Base-by-base conservation (phyloP, 495 filamentous ascomycete genomes). In the Hypomontagnella submonticulosa region DNA sequence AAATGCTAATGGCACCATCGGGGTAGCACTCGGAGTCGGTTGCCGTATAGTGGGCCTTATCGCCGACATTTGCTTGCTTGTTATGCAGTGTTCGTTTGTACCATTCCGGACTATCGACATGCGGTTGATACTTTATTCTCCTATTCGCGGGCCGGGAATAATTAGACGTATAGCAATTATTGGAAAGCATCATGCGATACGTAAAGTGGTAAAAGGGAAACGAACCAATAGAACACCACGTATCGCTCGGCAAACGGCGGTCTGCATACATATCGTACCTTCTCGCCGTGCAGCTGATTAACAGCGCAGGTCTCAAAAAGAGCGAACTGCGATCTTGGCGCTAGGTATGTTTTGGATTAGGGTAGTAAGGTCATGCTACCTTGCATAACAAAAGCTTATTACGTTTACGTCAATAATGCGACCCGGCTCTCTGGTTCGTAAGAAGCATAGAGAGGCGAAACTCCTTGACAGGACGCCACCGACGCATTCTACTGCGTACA, bases 11-110 rank as follows among this genome's bases (percentile, higher is more conserved):
- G 33, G 49, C 49, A 27, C 12, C 20, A 38, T 34, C 49, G 33
- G 49, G 49, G 19, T 32, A 38, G 33, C 33, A 9, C 33, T 40
- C 59, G 16, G 59, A 19, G 19, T 62, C 59, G 59, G 59, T 55
- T 42, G 50, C 59, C 49, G 59, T 9, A 1, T 18, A 18, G 59
- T 40, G 40, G 59, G 34, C 33, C 42, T 55, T 62, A 62, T 54
- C 49, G 19, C 59, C 59, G 59, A 62, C 34, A 23, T 49, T 38
- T 8, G 0, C 10, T 4, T 27, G 23, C 6, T 27, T 27, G 23
- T 27, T 27, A 27, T 27, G 18, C 46, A 19, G 30, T 30, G 34
- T n/a, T 34, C 11, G 23, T 27, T 27, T 27, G 23, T 27, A 27
- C 23, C 23, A 27, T 27, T 6, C 23, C 23, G 23, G 23, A 27